A percentile compares a stretch with the other conserved stretches of the same genome.
Conservation (phyloP, 768 basidiomycete species). For the Boletus pseudopeckii region DNA sequence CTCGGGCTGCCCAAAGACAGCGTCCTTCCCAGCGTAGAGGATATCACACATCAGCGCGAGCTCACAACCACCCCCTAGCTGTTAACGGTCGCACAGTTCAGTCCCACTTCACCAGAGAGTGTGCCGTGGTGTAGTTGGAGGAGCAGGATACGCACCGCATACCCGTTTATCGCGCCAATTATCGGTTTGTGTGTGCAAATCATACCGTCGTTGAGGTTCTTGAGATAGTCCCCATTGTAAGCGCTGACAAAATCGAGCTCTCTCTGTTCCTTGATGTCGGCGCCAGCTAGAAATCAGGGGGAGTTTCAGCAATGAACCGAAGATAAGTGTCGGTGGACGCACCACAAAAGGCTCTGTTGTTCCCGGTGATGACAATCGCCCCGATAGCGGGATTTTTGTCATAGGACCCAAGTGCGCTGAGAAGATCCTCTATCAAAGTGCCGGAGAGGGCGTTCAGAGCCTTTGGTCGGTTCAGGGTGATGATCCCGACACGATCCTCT, state of each 20-base stretch:
- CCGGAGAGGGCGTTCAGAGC: constrained; percentile 81
- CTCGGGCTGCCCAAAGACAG: constrained; percentile 93
- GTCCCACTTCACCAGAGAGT: not conserved
- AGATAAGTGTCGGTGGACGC: not conserved
- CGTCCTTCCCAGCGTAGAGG: constrained; percentile 81
- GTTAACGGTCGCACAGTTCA: constrained; percentile 22
- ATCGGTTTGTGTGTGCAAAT: constrained; percentile 74
- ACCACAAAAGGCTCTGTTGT: constrained; percentile 68
- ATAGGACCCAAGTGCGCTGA: constrained; percentile 63
- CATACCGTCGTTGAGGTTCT: constrained; percentile 43
- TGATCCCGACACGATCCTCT: constrained; percentile 39
- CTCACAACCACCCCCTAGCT: constrained; percentile 97
- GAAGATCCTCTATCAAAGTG: constrained; percentile 77
- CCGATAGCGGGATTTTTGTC: constrained; percentile 69
- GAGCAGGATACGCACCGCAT: constrained; percentile 49
- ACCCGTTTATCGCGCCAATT: constrained; percentile 92
- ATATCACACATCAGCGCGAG: constrained; percentile 96
- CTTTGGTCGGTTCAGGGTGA: constrained; percentile 84
- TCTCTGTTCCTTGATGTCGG: constrained; percentile 99
- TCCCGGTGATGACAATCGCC: constrained; percentile 90
- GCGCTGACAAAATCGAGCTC: constrained; percentile 60
- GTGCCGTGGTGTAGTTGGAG: too few relatives aligned
- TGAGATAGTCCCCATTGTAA: constrained; percentile 45
- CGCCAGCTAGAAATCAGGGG: constrained; percentile 54
- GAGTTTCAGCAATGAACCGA: not conserved